phyloP scores from a whole-genome alignment of 148 eudicot species.

The Amaranthus palmeri region DNA sequence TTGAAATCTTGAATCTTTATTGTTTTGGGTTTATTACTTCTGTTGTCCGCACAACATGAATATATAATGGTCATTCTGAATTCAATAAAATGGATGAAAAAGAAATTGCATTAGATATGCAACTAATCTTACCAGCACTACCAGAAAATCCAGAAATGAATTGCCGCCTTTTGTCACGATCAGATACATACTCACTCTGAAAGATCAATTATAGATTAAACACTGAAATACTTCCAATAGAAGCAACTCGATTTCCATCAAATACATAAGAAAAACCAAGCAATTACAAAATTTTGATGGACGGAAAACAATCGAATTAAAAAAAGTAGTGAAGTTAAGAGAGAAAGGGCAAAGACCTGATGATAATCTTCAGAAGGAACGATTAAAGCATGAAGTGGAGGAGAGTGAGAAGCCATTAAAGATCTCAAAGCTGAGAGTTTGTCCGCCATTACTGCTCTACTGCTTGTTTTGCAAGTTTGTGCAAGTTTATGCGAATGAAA shows the following conservation, averaged over 20 bases:
- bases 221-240: neutral
- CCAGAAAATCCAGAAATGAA: conserved; percentile 90
- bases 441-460: conserved; percentile 46
- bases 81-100: neutral
- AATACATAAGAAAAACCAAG: neutral
- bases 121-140: conserved; percentile 58
- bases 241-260: neutral
- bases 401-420: conserved; percentile 86
- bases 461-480: no score
- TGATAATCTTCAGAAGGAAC: conserved; percentile 96
- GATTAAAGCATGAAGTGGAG: conserved; percentile 71
- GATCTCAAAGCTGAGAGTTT: conserved; percentile 60
- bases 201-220: conserved; percentile 6
- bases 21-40: no score
- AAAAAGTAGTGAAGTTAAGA: neutral
- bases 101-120: neutral
- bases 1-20: no score
- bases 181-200: conserved; percentile 90
- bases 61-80: neutral
- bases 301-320: neutral
- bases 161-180: conserved; percentile 75
- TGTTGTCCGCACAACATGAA: no score
- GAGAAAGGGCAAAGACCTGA: conserved; percentile 38
- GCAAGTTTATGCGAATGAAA: no score
- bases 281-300: neutral